Evolutionary conservation across 2,329 filamentous ascomycete genomes (phyloP), one percentile per base, ranked within the genome.

Genomic region (Raffaelea albimanens): DNA sequence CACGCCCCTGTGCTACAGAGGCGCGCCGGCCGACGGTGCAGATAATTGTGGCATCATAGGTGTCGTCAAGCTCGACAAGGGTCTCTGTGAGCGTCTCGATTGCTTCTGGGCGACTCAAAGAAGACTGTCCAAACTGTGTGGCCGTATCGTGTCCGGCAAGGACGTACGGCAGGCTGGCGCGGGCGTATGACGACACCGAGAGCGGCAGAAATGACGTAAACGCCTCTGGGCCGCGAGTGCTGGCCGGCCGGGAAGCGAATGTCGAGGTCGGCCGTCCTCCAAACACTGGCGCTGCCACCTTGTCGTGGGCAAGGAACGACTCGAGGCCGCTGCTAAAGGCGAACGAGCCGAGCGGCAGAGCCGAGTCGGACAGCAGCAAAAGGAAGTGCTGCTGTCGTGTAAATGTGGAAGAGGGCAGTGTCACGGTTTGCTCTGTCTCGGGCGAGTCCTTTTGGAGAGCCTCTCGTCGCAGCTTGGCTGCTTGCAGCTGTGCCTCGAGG

Each of bases 311-410:
- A 18, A 90, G 78, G 63, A 84, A 91, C 38, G 86, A 91, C 67
- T 93, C 87, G 16, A 93, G 75, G 3, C 86, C 86, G 56, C 80
- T 85, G 69, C 82, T 87, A 69, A 91, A 93, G 58, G 87, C 87
- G 66, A 93, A 93, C n/a, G 86, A 87, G 49, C 87, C 87, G 0
- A 93, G 73, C 1, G 87, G 87, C 2, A 93, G 77, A 14, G 85
- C 85, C 1, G 87, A 90, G 69, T 93, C 87, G 43, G 87, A 80
- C 43, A 91, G 80, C 3, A 93, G 73, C 29, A 91, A 77, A 34
- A 89, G 76, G 54, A 84, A 82, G 64, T 91, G 87, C 23, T 74
- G 50, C 38, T 51, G 50, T 20, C 40, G 31, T 39, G 45, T 25
- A 3, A 44, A 36, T 46, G 46, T 42, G 49, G 11, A 11, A 20